Conservation (phyloP, 2,329 filamentous ascomycete species). For the Aspergillus japonicus region DNA sequence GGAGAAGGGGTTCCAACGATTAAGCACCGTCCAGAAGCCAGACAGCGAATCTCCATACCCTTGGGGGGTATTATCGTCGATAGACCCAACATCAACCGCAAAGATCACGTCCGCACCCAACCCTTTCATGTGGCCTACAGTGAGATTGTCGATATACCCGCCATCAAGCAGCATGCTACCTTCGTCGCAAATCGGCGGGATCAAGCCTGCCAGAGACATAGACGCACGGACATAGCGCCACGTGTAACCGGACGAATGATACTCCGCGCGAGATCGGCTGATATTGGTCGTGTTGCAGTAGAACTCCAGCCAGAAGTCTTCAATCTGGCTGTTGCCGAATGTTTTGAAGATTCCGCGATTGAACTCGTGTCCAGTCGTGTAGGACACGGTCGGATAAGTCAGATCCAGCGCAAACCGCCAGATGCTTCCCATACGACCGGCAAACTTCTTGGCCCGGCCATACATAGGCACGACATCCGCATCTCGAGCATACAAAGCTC, state of each 20-base stretch:
- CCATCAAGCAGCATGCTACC: slow-evolving; percentile 95
- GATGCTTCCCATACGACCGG: slow-evolving; percentile 97
- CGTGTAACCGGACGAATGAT: slow-evolving; percentile 93
- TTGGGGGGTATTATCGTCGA: slow-evolving; percentile 91
- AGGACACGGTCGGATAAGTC: slow-evolving; percentile 93
- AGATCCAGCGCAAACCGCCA: slow-evolving; percentile 97
- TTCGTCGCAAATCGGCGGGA: slow-evolving; percentile 94
- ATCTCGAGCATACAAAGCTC: slow-evolving; percentile 90
- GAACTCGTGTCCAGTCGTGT: slow-evolving; percentile 98
- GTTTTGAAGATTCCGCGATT: slow-evolving; percentile 99
- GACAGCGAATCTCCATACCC: slow-evolving; percentile 91
- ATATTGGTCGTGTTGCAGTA: slow-evolving; percentile 99
- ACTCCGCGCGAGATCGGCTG: slow-evolving; percentile 85
- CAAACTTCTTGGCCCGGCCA: slow-evolving; percentile 93
- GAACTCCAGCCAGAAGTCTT: slow-evolving; percentile 98
- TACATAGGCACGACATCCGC: slow-evolving; percentile 97
- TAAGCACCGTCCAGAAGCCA: slow-evolving; percentile 90
- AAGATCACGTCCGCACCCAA: slow-evolving; percentile 93
- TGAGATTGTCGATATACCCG: slow-evolving; percentile 95
- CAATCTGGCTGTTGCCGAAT: slow-evolving; percentile 93
- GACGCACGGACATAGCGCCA: slow-evolving; percentile 96
- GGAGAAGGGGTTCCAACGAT: slow-evolving; percentile 96
- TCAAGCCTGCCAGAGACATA: slow-evolving; percentile 89
- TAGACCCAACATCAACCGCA: slow-evolving; percentile 86
- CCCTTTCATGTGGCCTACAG: slow-evolving; percentile 94